phyloP scores from a whole-genome alignment of 345 rosid species.

The Nephelium lappaceum region DNA sequence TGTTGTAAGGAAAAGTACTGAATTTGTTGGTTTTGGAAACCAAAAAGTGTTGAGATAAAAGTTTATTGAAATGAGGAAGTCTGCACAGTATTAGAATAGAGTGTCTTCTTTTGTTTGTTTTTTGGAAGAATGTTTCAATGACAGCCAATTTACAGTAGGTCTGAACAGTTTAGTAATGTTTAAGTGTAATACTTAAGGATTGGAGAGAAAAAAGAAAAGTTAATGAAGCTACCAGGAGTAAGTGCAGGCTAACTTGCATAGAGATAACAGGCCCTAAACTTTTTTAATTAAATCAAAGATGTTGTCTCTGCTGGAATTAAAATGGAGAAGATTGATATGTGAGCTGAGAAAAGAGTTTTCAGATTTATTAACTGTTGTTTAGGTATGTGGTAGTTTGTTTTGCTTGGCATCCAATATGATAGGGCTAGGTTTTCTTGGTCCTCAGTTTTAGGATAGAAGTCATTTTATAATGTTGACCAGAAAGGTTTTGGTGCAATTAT shows the following conservation, averaged over 20 bases:
- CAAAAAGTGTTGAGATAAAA: not conserved
- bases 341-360: not conserved
- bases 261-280: not conserved
- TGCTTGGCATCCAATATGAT: not conserved
- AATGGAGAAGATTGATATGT: not conserved
- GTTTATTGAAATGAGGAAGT: not conserved
- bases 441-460: not conserved
- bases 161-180: too few species aligned
- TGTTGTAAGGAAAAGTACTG: not conserved
- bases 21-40: not conserved
- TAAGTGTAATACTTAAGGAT: too few species aligned
- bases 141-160: too few species aligned
- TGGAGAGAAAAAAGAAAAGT: too few species aligned
- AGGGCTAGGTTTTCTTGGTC: not conserved
- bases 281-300: not conserved
- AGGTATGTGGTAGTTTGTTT: not conserved
- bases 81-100: not conserved
- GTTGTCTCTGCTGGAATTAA: conserved; percentile 1
- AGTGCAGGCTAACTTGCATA: not conserved
- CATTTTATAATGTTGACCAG: not conserved
- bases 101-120: not conserved
- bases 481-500: not conserved
- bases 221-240: too few species aligned
- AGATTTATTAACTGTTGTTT: too few species aligned
- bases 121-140: too few species aligned